Base-by-base conservation (phyloP, 257 asterid genomes). In the Ilex asprella region DNA sequence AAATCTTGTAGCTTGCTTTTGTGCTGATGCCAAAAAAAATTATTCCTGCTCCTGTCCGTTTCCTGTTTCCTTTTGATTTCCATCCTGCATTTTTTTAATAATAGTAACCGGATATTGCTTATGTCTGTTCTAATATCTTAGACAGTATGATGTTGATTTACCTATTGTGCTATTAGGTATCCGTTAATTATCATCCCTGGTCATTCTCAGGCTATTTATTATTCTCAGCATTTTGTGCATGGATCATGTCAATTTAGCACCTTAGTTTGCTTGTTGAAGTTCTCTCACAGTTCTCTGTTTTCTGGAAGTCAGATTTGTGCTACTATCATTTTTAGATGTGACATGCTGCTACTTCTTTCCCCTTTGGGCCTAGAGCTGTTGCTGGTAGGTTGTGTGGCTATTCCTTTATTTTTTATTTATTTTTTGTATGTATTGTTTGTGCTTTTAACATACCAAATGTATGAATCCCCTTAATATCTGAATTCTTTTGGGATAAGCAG, bases 261-360 rank as follows among this genome's bases (percentile, higher is more conserved):
- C 52, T 46, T 46, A 46, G 14, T 46, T 46, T 46, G 5, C 41
- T 35, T 35, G 8, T 35, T 46, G 52, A 14, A 46, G 47, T 56
- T 69, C 67, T 69, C 72, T 70, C 57, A 55, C 56, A 65, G 39
- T 63, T 16, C 60, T 58, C 65, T 71, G 31, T 67, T 73, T 81
- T 78, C 75, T 57, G 60, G 64, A 74, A 71, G 61, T 71, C 91
- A 93, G 97, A 79, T 87, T 73, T 82, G 81, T 73, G 96, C 96
- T 46, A 89, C 95, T 30, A 39, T 82, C 59, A 70, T 87, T 75
- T 85, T 93, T 84, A 85, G 97, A 87, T 93, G 99, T 50, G 99
- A 93, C 79, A 78, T 89, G 66, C 75, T 89, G 75, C 74, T 93
- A 60, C 97, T 93, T 65, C 67, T 81, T 70, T 63, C 86, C 58